These are phyloP conservation scores for Backusella sp. DNA, from an alignment of 192 early-diverging fungal genomes.

Conservation along the genomic window DNA sequence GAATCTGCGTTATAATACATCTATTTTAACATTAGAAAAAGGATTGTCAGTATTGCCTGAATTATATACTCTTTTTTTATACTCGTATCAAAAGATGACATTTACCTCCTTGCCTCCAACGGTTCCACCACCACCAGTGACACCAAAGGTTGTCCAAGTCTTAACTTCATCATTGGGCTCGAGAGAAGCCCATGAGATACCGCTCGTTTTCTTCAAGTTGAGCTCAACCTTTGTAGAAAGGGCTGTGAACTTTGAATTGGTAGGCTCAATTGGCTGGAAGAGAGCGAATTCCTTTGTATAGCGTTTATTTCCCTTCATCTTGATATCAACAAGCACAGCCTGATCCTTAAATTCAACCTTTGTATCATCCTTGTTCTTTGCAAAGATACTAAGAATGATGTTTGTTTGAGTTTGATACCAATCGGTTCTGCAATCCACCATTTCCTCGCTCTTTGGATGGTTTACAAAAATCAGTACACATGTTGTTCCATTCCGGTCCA, in stretches of 20 bases:
- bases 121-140: constrained; percentile 62
- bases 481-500: too few species aligned
- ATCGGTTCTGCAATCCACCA: constrained; percentile 83
- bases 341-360: constrained; percentile 58
- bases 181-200: constrained; percentile 80
- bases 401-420: constrained; percentile 91
- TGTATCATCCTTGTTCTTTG: constrained; percentile 81
- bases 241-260: constrained; percentile 57
- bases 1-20: constrained; percentile 23
- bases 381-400: constrained; percentile 90
- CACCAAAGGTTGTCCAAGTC: constrained; percentile 86
- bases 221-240: constrained; percentile 82
- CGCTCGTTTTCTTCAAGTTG: constrained; percentile 77
- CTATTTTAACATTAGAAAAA: neutral
- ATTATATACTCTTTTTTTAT: neutral
- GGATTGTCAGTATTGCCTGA: neutral
- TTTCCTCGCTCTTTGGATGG: constrained; percentile 33
- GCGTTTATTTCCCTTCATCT: constrained; percentile 73
- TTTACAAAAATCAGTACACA: neutral
- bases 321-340: constrained; percentile 70
- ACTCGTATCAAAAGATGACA: neutral
- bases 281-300: constrained; percentile 70
- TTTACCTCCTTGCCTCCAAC: constrained; percentile 66
- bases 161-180: constrained; percentile 63
- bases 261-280: constrained; percentile 72